phyloP scores from a whole-genome alignment of 495 filamentous ascomycete genomes.

The Penicillium turbatum region DNA sequence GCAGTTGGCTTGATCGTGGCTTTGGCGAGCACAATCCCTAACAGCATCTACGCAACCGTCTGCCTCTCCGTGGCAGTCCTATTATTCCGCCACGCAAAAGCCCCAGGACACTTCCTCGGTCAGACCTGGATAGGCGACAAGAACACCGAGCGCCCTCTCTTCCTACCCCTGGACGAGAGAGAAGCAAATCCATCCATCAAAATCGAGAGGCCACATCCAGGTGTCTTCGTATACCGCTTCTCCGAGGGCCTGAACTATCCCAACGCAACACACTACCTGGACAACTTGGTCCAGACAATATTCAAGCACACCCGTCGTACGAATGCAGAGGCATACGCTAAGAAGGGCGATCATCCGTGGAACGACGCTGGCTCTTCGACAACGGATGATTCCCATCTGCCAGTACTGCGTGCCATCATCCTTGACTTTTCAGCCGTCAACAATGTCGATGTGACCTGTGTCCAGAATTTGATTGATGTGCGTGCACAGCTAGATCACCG shows the following conservation, averaged over 20 bases:
- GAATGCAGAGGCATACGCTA: conserved; percentile 54
- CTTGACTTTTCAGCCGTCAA: conserved; percentile 93
- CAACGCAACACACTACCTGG: conserved; percentile 82
- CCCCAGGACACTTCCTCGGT: conserved; percentile 78
- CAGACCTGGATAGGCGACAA: conserved; percentile 50
- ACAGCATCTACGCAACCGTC: conserved; percentile 84
- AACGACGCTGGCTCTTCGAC: conserved; percentile 77
- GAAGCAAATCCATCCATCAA: conserved; percentile 82
- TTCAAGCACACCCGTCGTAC: conserved; percentile 71
- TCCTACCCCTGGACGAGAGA: conserved; percentile 73
- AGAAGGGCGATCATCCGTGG: conserved; percentile 82
- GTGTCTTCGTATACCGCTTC: conserved; percentile 93
- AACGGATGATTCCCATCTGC: conserved; percentile 50
- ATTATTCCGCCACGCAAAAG: conserved; percentile 74
- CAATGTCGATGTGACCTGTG: conserved; percentile 86
- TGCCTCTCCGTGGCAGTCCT: conserved; percentile 65
- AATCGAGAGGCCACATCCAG: conserved; percentile 72
- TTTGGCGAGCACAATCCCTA: conserved; percentile 77
- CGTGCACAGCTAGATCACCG: conserved; percentile 92
- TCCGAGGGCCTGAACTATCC: conserved; percentile 92
- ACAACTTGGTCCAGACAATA: conserved; percentile 66
- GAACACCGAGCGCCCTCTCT: conserved; percentile 57
- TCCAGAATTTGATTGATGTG: conserved; percentile 91
- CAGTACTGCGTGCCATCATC: conserved; percentile 82
- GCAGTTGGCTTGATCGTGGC: conserved; percentile 89